Evolutionary conservation across 257 asterid genomes (phyloP).

Genomic region (Ligustrum vulgare): DNA sequence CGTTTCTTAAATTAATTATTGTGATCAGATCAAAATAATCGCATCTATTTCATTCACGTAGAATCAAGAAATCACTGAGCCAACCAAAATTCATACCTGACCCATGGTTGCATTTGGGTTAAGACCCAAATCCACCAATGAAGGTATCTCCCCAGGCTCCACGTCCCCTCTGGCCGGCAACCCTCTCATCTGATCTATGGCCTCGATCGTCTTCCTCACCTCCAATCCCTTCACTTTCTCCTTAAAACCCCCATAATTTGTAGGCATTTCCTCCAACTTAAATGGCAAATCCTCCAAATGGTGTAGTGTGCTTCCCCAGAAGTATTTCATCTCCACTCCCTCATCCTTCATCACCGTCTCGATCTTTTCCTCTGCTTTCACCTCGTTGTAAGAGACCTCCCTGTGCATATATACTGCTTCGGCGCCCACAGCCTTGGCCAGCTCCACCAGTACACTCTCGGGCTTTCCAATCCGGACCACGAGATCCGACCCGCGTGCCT

Average conservation of each 20-base stretch:
- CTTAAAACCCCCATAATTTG: slow-evolving; percentile 87
- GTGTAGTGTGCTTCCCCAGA: slow-evolving; percentile 98
- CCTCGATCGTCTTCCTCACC: slow-evolving; percentile 85
- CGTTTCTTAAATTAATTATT: background rate
- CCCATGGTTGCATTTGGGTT: slow-evolving; percentile 56
- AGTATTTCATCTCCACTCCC: slow-evolving; percentile 83
- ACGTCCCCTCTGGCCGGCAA: slow-evolving; percentile 86
- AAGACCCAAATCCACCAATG: slow-evolving; percentile 87
- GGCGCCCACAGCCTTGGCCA: slow-evolving; percentile 83
- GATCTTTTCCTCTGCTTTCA: slow-evolving; percentile 80
- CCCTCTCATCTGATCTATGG: slow-evolving; percentile 69
- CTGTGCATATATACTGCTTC: slow-evolving; percentile 87
- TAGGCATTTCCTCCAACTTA: slow-evolving; percentile 75
- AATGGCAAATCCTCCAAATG: slow-evolving; percentile 96
- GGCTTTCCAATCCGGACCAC: slow-evolving; percentile 89
- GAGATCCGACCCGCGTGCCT: slow-evolving; percentile 85
- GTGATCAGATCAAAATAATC: background rate
- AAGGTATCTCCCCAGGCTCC: slow-evolving; percentile 88
- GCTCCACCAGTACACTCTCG: slow-evolving; percentile 74
- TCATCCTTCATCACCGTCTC: slow-evolving; percentile 83
- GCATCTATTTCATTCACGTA: background rate
- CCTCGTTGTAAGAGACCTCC: slow-evolving; percentile 85
- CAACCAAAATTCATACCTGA: slow-evolving; percentile 48
- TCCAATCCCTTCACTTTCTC: slow-evolving; percentile 72
- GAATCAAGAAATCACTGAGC: slow-evolving; percentile 2